Evolutionary conservation across 2,329 filamentous ascomycete genomes (phyloP), one percentile per base, ranked within the genome.

Genomic region (Aspergillus sp.): DNA sequence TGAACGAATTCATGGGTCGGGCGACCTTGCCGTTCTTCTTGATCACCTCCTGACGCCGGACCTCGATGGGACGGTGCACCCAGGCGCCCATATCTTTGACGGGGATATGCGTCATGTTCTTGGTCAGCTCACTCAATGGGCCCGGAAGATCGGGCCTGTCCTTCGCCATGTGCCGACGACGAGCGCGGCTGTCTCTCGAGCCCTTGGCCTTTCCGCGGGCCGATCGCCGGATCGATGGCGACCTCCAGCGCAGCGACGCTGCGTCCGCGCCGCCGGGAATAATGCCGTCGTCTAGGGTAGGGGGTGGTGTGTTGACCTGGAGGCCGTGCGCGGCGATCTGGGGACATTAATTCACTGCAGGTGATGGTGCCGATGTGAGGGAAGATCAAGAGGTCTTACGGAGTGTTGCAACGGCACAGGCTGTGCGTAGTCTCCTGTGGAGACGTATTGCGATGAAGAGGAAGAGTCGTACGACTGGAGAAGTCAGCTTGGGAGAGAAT

Each of bases 1-100:
- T 96, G 76, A 97, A 99, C 1, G 90, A 93, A 71, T 99, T 99
- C 87, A 96, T 95, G 2, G 94, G 92, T 26, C 94, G 82, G 64
- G 93, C 90, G 60, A 97, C 82, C 68, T 92, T 91, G 22, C 89
- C 89, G 33, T 84, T 76, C 63, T 86, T 90, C 62, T 83, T 81
- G 41, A 84, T 81, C 9, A 87, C 84, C 69, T 96, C 91, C 50
- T 77, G 73, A 45, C 77, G 78, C 51, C 93, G 83, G 6, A 80
- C 79, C 51, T 89, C 85, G 2, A 77, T 73, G 9, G 88, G 77
- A 47, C 93, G 82, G 62, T 87, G 84, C 33, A 95, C 91, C 77
- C 88, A 95, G 22, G 79, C 78, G 48, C 87, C 83, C 74, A 96
- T 96, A 69, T 97, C 87, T 47, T 82, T 82, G 45, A 95, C 77